Conservation (phyloP, 331 rosid genomes). For the Rosa hybrid region DNA sequence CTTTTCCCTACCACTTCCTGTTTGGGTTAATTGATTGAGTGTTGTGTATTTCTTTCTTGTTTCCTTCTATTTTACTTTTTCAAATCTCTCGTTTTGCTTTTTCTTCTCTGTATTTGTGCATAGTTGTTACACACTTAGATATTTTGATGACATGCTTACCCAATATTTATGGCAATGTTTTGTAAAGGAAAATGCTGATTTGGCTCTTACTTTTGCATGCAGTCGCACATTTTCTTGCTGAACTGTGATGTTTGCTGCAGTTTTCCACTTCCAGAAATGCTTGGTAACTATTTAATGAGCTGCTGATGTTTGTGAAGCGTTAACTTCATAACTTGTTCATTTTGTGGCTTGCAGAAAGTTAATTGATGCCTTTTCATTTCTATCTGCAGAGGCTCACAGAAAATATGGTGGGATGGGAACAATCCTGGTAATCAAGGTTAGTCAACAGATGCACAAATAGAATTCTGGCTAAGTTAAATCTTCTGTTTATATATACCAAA, state of each 20-base stretch:
- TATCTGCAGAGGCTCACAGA: constrained; percentile 76
- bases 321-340: constrained; percentile 7
- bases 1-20: constrained; percentile 26
- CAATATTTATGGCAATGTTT: background rate
- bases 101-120: background rate
- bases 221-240: constrained; percentile 87
- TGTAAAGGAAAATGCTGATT: constrained; percentile 11
- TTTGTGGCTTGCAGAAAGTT: constrained; percentile 23
- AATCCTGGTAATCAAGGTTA: constrained; percentile 83
- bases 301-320: constrained; percentile 22
- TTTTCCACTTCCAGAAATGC: constrained; percentile 91
- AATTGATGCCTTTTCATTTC: constrained; percentile 9
- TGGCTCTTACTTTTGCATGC: constrained; percentile 40
- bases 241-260: constrained; percentile 95
- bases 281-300: constrained; percentile 49
- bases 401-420: constrained; percentile 92
- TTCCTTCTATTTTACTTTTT: background rate
- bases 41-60: constrained; percentile 7
- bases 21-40: constrained; percentile 6
- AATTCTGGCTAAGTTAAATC: constrained; percentile 8
- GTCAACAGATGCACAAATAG: constrained; percentile 21
- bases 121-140: background rate
- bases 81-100: background rate
- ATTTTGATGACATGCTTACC: background rate
- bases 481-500: background rate